phyloP scores from a whole-genome alignment of 371 early-diverging fungal species.

The Amoeboaphelidium protococcarum region DNA sequence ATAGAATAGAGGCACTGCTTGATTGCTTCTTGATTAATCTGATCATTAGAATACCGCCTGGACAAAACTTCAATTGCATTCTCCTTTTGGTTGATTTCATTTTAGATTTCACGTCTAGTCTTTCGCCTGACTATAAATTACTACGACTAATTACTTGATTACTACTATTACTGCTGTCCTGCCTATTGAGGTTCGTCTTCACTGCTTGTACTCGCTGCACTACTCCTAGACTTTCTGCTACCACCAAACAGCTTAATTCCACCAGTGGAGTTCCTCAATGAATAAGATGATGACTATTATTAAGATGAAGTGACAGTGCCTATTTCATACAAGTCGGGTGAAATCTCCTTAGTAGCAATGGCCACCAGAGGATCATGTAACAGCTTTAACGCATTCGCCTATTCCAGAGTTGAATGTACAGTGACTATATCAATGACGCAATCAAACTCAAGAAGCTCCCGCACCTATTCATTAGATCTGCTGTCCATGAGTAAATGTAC shows the following conservation, averaged over 20 bases:
- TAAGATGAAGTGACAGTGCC: no score
- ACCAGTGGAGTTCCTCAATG: no score
- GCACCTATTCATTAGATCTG: conserved; percentile 68
- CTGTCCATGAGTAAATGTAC: conserved; percentile 9
- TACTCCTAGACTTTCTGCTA: no score
- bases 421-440: conserved; percentile 62
- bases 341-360: conserved; percentile 68
- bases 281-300: no score
- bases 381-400: conserved; percentile 27
- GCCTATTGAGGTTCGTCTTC: no score
- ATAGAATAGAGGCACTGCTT: conserved; percentile 69
- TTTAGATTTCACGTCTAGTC: conserved; percentile 38
- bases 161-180: no score
- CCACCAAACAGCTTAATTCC: no score
- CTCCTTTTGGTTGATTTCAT: conserved; percentile 70
- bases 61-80: conserved; percentile 56
- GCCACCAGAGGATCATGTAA: conserved; percentile 49
- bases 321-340: no score
- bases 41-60: conserved; percentile 33
- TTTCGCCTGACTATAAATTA: no score
- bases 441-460: conserved; percentile 48
- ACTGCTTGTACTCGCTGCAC: no score
- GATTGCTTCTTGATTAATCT: conserved; percentile 36
- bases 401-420: conserved; percentile 38
- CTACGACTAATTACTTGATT: no score